phyloP scores from a whole-genome alignment of 352 stramenopile genomes.

The Saprolegnia diclina region DNA sequence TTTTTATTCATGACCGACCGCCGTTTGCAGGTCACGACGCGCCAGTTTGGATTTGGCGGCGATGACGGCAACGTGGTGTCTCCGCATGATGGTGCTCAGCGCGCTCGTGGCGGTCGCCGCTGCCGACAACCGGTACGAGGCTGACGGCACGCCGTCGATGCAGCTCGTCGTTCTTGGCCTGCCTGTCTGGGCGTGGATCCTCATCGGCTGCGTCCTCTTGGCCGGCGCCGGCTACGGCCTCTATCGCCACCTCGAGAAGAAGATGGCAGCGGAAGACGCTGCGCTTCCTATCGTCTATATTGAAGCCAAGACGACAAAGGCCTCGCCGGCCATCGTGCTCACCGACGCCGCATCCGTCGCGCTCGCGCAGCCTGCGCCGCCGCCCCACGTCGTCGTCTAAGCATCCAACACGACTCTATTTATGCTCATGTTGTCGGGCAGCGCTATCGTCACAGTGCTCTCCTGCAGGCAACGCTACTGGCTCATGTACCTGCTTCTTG shows the following conservation, averaged over 20 bases:
- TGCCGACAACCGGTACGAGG: neutral
- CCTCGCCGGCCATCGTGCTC: neutral
- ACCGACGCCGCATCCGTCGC: neutral
- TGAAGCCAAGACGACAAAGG: neutral
- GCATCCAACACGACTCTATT: neutral
- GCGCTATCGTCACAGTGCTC: too few species aligned
- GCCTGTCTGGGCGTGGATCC: conserved; percentile 13
- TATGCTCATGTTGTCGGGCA: neutral
- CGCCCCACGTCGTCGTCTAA: neutral
- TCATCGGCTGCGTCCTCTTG: neutral
- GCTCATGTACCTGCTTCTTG: too few species aligned
- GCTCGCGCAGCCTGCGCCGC: neutral
- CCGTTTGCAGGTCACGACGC: too few species aligned
- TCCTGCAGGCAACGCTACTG: too few species aligned
- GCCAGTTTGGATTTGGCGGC: neutral
- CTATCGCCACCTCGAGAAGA: neutral
- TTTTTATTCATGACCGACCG: too few species aligned
- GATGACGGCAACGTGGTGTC: neutral
- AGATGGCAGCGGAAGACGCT: neutral
- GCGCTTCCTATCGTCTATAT: neutral
- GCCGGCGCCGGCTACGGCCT: neutral
- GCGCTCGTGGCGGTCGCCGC: neutral
- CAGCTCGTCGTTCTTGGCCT: neutral
- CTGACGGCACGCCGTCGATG: neutral
- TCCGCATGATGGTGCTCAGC: neutral